Evolutionary conservation across 2,329 filamentous ascomycete species (phyloP).

Genomic region (Fusarium marasasianum): DNA sequence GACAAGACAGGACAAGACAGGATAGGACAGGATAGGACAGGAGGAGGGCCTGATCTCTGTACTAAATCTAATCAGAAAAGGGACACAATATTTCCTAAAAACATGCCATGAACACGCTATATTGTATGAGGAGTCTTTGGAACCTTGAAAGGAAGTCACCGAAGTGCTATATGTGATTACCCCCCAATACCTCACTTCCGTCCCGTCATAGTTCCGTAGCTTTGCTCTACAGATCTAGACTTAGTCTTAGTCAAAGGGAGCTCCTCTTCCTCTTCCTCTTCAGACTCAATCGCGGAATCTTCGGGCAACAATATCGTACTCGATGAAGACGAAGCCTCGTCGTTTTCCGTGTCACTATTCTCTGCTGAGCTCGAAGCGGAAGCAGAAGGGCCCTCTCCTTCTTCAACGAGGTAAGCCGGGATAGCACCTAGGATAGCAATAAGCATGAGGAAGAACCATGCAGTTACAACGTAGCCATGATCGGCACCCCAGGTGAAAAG

Average conservation of each 20-base stretch:
- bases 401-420: slow-evolving; percentile 77
- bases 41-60: too few relatives aligned
- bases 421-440: slow-evolving; percentile 73
- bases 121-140: too few relatives aligned
- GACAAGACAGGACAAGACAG: too few relatives aligned
- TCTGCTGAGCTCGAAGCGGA: slow-evolving; percentile 46
- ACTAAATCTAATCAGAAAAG: too few relatives aligned
- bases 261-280: slow-evolving; percentile 29
- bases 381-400: slow-evolving; percentile 73
- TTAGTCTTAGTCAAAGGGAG: slow-evolving; percentile 26
- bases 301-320: slow-evolving; percentile 36
- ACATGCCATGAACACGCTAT: too few relatives aligned
- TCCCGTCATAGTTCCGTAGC: slow-evolving; percentile 37
- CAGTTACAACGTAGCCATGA: slow-evolving; percentile 77
- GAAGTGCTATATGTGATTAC: background rate
- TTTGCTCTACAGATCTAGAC: background rate
- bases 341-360: slow-evolving; percentile 45
- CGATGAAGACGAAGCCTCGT: slow-evolving; percentile 19
- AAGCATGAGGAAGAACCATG: slow-evolving; percentile 80
- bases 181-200: background rate
- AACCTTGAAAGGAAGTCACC: too few relatives aligned
- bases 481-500: slow-evolving; percentile 81
- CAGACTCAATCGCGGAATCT: slow-evolving; percentile 29
- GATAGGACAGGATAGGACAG: too few relatives aligned
- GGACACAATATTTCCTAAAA: too few relatives aligned